These are phyloP conservation scores for Solanum chmielewskii DNA, from an alignment of 257 asterid species.

Conservation along the genomic window DNA sequence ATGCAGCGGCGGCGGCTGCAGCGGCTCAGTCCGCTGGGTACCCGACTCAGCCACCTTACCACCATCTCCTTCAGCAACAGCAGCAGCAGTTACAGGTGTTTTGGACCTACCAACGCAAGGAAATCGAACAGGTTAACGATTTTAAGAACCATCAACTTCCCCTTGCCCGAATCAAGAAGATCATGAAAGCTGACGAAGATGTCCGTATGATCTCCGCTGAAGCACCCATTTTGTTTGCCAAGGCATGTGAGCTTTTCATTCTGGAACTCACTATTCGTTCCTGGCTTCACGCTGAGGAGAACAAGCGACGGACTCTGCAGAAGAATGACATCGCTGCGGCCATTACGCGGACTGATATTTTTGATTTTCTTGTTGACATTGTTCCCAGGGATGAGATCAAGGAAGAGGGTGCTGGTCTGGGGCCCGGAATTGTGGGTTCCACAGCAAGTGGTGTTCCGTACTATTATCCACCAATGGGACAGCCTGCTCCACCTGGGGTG, in stretches of 20 bases:
- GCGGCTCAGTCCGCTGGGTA: conserved; percentile 20
- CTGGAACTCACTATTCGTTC: conserved; percentile 88
- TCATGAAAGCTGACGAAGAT: conserved; percentile 93
- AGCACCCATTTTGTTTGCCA: conserved; percentile 85
- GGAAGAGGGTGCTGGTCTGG: conserved; percentile 52
- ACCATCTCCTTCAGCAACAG: conserved; percentile 75
- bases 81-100: conserved; percentile 75
- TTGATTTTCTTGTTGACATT: conserved; percentile 79
- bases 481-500: conserved; percentile 34
- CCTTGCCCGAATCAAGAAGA: conserved; percentile 83
- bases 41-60: conserved; percentile 52
- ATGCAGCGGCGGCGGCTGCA: conserved; percentile 31
- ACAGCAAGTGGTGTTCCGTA: conserved; percentile 65
- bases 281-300: conserved; percentile 95
- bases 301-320: conserved; percentile 84
- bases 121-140: conserved; percentile 72
- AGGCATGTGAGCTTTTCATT: conserved; percentile 92
- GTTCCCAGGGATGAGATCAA: conserved; percentile 84
- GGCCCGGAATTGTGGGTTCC: conserved; percentile 20
- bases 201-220: conserved; percentile 96
- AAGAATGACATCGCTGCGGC: conserved; percentile 91
- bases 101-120: conserved; percentile 66
- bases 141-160: conserved; percentile 90
- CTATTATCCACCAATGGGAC: conserved; percentile 73
- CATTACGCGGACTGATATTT: conserved; percentile 79